phyloP scores from a whole-genome alignment of 352 stramenopile genomes.

The Globisporangium splendens region DNA sequence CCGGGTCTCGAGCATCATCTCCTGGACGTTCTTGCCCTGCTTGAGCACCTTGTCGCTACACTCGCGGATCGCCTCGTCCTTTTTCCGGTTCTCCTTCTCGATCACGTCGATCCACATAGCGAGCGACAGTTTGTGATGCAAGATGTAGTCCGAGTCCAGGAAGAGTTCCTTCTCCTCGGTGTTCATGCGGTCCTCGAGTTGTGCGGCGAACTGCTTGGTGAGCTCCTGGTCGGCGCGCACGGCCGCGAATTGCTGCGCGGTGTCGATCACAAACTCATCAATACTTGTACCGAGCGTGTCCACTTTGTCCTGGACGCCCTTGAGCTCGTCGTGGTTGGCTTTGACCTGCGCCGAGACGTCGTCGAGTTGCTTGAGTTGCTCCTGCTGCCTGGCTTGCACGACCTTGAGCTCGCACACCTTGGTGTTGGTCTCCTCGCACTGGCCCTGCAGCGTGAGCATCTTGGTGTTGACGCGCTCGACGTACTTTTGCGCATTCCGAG shows the following conservation, averaged over 20 bases:
- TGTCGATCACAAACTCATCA: constrained; percentile 49
- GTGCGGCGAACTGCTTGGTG: constrained; percentile 79
- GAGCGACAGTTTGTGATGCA: constrained; percentile 73
- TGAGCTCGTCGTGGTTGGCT: constrained; percentile 50
- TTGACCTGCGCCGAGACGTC: constrained; percentile 48
- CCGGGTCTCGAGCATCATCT: constrained; percentile 84
- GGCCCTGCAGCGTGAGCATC: constrained; percentile 66
- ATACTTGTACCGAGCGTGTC: constrained; percentile 39
- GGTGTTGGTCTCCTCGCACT: constrained; percentile 63
- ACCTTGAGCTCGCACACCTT: constrained; percentile 68
- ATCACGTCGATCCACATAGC: constrained; percentile 77
- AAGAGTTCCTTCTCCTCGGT: constrained; percentile 81
- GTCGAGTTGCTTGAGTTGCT: constrained; percentile 76
- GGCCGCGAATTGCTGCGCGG: constrained; percentile 39
- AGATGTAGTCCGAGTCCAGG: constrained; percentile 73
- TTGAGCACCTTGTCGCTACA: constrained; percentile 80
- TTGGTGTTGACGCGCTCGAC: constrained; percentile 78
- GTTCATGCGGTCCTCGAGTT: constrained; percentile 83
- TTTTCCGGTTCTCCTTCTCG: constrained; percentile 64
- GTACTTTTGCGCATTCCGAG: constrained; percentile 71
- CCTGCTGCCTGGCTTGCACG: constrained; percentile 48
- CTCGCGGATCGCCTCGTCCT: constrained; percentile 77
- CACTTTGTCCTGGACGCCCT: constrained; percentile 37
- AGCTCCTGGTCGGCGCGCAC: constrained; percentile 68
- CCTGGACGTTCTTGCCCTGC: constrained; percentile 75